Base-by-base conservation (phyloP, 495 filamentous ascomycete species). In the Zalerion maritima region DNA sequence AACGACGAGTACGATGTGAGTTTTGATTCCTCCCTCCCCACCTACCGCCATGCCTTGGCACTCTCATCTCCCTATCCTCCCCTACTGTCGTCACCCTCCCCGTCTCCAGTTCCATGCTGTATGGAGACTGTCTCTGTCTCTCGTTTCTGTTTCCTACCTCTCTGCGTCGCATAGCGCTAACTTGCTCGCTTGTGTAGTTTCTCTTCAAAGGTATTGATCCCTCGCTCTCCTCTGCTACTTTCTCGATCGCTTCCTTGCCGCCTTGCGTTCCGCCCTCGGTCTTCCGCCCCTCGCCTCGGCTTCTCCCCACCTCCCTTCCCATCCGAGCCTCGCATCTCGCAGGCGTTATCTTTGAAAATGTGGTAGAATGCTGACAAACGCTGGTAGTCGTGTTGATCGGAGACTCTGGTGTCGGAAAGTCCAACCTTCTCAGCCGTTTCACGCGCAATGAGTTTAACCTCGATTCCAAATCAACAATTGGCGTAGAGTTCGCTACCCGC, bases 1-100 rank as follows among this genome's bases (percentile, higher is more conserved):
- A 99, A 99, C 74, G 91, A 99, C 65, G 91, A 99, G 67, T 96
- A 99, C 61, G 89, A 99, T 79, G 89, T 97, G 62, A 72, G 91
- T 67, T 6, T 18, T 25, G 15, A 21, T 24, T 21, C 28, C 14
- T 21, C 29, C 16, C 24, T 36, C 20, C 19, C n/a, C 7, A 32
- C 29, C 15, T 24, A 24, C 24, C 23, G n/a, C n/a, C n/a, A n/a
- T n/a, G n/a, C n/a, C n/a, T n/a, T n/a, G n/a, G n/a, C 17, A 18
- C 20, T 12, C 9, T 24, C 40, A 13, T 14, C 28, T 16, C n/a
- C 24, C 9, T 9, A 10, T 31, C 14, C 14, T 8, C 16, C 23
- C 24, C 26, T 30, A 13, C 29, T 20, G 11, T 4, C 24, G 9
- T n/a, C n/a, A n/a, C n/a, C n/a, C n/a, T n/a, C n/a, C n/a, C n/a